Conservation (phyloP, 176 grass and related monocot species). For the Zoysia japonica region DNA sequence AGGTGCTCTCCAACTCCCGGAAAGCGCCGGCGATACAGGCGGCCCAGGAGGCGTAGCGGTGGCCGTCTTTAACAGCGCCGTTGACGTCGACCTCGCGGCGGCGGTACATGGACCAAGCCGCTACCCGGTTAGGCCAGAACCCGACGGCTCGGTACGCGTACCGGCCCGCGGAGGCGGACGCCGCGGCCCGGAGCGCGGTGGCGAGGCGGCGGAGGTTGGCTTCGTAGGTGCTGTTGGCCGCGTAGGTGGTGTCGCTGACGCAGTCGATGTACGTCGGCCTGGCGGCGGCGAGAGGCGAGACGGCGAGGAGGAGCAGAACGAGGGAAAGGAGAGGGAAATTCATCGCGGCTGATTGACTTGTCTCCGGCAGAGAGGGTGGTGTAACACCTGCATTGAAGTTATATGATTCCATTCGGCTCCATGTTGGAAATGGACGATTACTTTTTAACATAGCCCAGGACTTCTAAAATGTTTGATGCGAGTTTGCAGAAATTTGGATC, state of each 20-base stretch:
- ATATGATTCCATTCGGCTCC: neutral
- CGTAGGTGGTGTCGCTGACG: neutral
- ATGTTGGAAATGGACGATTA: neutral
- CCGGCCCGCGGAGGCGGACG: neutral
- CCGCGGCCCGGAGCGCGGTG: neutral
- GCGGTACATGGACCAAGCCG: neutral
- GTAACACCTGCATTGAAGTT: slow-evolving; percentile 2
- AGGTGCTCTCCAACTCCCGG: neutral
- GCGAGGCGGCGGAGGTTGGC: slow-evolving; percentile 44
- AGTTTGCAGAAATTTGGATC: neutral
- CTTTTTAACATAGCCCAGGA: neutral
- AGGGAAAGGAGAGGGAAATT: too few species aligned
- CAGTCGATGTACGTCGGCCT: neutral
- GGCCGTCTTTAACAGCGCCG: too few species aligned
- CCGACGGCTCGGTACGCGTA: neutral
- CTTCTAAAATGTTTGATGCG: neutral
- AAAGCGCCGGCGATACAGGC: slow-evolving; percentile 34
- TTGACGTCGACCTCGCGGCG: too few species aligned
- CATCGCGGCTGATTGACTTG: neutral
- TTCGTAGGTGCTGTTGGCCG: slow-evolving; percentile 37
- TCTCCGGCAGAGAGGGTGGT: slow-evolving; percentile 1
- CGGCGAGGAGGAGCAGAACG: too few species aligned
- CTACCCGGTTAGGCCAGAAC: slow-evolving; percentile 3
- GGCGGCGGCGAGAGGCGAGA: too few species aligned
- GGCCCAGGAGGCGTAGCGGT: neutral